Conservation (phyloP, 2,329 filamentous ascomycete species). For the Ampelomyces quisqualis region DNA sequence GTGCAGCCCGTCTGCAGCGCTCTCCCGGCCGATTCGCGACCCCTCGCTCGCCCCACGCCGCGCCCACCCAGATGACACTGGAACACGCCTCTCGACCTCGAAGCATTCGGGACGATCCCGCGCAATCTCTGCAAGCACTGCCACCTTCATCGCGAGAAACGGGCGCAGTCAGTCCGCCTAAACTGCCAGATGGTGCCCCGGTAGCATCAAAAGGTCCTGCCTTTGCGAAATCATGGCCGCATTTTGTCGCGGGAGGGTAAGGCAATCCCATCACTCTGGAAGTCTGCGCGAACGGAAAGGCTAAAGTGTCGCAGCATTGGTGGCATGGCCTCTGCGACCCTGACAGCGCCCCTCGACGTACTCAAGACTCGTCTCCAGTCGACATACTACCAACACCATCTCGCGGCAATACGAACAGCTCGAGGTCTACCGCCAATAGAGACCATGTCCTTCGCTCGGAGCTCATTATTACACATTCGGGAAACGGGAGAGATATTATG, state of each 20-base stretch:
- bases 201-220: slow-evolving; percentile 47
- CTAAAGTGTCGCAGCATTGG: slow-evolving; percentile 62
- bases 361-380: slow-evolving; percentile 91
- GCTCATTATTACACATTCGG: slow-evolving; percentile 70
- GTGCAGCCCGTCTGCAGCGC: slow-evolving; percentile 1
- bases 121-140: slow-evolving; percentile 30
- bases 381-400: slow-evolving; percentile 87
- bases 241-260: slow-evolving; percentile 88
- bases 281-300: not conserved
- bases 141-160: slow-evolving; percentile 60
- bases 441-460: slow-evolving; percentile 64
- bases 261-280: slow-evolving; percentile 4
- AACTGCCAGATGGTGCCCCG: slow-evolving; percentile 42
- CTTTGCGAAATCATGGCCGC: slow-evolving; percentile 77
- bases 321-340: slow-evolving; percentile 85
- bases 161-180: slow-evolving; percentile 56
- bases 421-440: slow-evolving; percentile 55
- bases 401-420: slow-evolving; percentile 66
- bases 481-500: slow-evolving; percentile 86
- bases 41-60: slow-evolving; percentile 11
- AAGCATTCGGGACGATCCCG: slow-evolving; percentile 28
- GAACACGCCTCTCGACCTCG: slow-evolving; percentile 36
- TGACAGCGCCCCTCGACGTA: slow-evolving; percentile 93
- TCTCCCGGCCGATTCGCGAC: slow-evolving; percentile 1
- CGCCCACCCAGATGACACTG: slow-evolving; percentile 37